Evolutionary conservation across 2,329 filamentous ascomycete genomes (phyloP).

Genomic region (Alternaria sp.): DNA sequence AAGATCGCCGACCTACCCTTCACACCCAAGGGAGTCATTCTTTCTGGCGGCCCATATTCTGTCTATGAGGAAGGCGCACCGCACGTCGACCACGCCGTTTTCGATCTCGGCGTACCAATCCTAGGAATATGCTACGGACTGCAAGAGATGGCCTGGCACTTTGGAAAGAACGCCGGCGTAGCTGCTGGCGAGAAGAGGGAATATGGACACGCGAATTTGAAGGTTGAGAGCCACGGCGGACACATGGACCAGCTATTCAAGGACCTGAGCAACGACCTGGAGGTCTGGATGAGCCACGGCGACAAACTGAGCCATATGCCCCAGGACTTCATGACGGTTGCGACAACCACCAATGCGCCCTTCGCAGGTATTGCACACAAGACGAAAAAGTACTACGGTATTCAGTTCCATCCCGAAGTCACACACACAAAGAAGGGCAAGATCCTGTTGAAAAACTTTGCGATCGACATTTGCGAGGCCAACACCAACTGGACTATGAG

Average conservation of each 20-base stretch:
- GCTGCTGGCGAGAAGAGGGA: slow-evolving; percentile 72
- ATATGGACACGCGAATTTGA: slow-evolving; percentile 75
- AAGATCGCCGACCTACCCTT: slow-evolving; percentile 79
- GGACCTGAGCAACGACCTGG: slow-evolving; percentile 73
- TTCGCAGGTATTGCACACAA: slow-evolving; percentile 82
- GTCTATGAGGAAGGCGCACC: slow-evolving; percentile 82
- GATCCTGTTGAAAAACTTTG: slow-evolving; percentile 81
- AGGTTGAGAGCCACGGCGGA: slow-evolving; percentile 63
- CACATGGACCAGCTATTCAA: slow-evolving; percentile 82
- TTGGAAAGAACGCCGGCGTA: slow-evolving; percentile 67
- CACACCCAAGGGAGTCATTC: slow-evolving; percentile 84
- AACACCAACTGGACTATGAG: slow-evolving; percentile 83
- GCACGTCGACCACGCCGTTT: slow-evolving; percentile 82
- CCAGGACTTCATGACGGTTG: slow-evolving; percentile 75
- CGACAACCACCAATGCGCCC: slow-evolving; percentile 76
- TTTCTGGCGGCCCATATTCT: slow-evolving; percentile 76
- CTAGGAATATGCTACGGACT: slow-evolving; percentile 70
- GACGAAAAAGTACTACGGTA: slow-evolving; percentile 74
- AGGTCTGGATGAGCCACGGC: slow-evolving; percentile 87
- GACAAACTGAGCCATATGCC: slow-evolving; percentile 84
- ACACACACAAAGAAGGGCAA: slow-evolving; percentile 75
- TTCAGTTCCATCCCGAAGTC: slow-evolving; percentile 92
- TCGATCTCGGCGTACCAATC: slow-evolving; percentile 73
- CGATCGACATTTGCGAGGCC: slow-evolving; percentile 80
- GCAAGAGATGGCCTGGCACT: slow-evolving; percentile 78